Base-by-base conservation (phyloP, 1,139 yeast species). In the Debaryomycetaceae sp. region DNA sequence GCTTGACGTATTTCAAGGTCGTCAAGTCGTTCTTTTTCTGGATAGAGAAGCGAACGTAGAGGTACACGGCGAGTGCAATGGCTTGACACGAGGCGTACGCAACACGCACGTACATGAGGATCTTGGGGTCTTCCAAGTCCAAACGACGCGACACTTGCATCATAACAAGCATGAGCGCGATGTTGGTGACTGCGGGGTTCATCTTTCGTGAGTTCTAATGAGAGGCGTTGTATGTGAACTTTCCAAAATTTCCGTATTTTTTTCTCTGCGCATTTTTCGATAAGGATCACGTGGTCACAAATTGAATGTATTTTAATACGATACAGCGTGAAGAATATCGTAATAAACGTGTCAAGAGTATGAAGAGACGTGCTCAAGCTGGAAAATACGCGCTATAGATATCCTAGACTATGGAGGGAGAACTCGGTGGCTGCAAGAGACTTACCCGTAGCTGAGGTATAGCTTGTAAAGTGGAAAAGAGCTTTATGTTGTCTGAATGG, bases 91-190 rank as follows among this genome's bases (percentile, higher is more conserved):
- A 44, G 29, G 72, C 55, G 61, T 85, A 92, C 30, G 73, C 74
- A 26, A 64, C 65, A 57, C 99, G 78, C 35, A 83, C 87, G 53
- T 77, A 81, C 51, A 80, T 62, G 36, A 87, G 66, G 35, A 76
- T 71, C 40, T 62, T 59, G 30, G 93, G 90, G 58, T 90, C 74
- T 55, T 87, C 97, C 62, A 87, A 77, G 56, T 90, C 93, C 40
- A 90, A 68, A 53, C 73, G 75, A 61, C 86, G 85, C 41, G 96
- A 75, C 39, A 86, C 80, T 62, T 90, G 97, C 96, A 87, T 90
- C 86, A 86, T 82, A 68, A 78, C 79, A 54, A 90, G 80, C 95
- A 87, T 87, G 73, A 90, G 62, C 45, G 69, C 83, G 48, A 90
- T 63, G 63, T 90, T 87, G 43, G 86, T 62, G 41, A 86, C 65